Conservation (phyloP, 2,329 filamentous ascomycete genomes). For the Macrophomina phaseolina region DNA sequence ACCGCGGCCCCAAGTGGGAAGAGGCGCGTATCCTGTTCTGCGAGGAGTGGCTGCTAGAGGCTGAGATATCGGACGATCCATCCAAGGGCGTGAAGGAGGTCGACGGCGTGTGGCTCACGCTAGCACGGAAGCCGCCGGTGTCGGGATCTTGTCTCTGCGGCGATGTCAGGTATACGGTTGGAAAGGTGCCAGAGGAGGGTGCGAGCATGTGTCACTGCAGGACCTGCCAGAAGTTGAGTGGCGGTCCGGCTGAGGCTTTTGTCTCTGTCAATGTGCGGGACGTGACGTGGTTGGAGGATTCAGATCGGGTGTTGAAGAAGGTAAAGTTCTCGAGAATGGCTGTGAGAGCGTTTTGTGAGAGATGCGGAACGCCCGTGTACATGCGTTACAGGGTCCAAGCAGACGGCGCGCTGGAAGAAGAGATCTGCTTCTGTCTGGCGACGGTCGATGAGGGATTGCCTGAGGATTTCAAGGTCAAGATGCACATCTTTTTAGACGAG, state of each 20-base stretch:
- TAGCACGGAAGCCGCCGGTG: slow-evolving; percentile 4
- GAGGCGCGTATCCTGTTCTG: slow-evolving; percentile 8
- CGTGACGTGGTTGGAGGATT: slow-evolving; percentile 6
- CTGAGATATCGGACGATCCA: background rate
- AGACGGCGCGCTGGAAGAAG: background rate
- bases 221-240: slow-evolving; percentile 7
- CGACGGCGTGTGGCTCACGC: slow-evolving; percentile 10
- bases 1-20: slow-evolving; percentile 17
- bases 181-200: too few species aligned
- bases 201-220: slow-evolving; percentile 14
- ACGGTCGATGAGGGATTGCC: slow-evolving; percentile 46
- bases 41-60: slow-evolving; percentile 16
- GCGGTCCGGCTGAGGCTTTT: background rate
- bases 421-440: slow-evolving; percentile 34
- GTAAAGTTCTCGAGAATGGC: background rate
- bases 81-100: slow-evolving; percentile 7
- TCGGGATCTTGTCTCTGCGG: slow-evolving; percentile 23
- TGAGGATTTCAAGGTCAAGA: slow-evolving; percentile 41
- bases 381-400: background rate
- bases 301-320: background rate
- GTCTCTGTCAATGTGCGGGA: background rate
- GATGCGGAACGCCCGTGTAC: slow-evolving; percentile 1
- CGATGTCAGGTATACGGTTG: background rate
- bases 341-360: slow-evolving; percentile 13
- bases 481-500: slow-evolving; percentile 55